Evolutionary conservation across 371 early-diverging fungal genomes (phyloP).

Genomic region (Mortierella sp.): DNA sequence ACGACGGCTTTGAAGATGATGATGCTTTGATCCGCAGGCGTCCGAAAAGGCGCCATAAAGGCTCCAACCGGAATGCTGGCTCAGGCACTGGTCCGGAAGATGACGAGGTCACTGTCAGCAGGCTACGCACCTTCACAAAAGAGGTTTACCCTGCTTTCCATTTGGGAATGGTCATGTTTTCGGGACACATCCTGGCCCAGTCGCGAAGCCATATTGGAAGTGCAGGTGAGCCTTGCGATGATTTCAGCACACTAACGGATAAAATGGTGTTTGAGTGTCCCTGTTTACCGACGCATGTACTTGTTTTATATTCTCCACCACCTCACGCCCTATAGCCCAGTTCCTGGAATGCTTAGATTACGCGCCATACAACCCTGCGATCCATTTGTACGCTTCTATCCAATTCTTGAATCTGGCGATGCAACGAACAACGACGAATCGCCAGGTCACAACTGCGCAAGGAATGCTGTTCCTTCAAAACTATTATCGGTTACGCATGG

Average conservation of each 20-base stretch:
- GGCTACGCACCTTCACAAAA: constrained; percentile 17
- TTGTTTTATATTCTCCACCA: too few relatives aligned
- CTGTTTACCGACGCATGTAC: too few relatives aligned
- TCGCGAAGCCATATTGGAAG: constrained; percentile 67
- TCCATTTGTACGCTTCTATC: constrained; percentile 70
- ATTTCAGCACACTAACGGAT: too few relatives aligned
- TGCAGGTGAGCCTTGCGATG: constrained; percentile 65
- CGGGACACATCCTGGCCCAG: constrained; percentile 70
- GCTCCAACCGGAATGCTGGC: not conserved
- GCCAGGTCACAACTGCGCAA: constrained; percentile 63
- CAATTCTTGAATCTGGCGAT: constrained; percentile 72
- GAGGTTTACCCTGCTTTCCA: constrained; percentile 20
- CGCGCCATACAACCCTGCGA: constrained; percentile 71
- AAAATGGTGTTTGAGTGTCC: too few relatives aligned
- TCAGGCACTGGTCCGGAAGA: not conserved
- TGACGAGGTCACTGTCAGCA: not conserved
- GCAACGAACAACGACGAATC: constrained; percentile 74
- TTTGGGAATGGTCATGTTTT: constrained; percentile 59
- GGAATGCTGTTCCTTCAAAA: constrained; percentile 77
- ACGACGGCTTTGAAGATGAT: constrained; percentile 4
- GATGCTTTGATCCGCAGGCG: not conserved
- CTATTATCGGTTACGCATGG: constrained; percentile 66
- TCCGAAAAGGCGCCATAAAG: not conserved
- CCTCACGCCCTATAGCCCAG: constrained; percentile 56
- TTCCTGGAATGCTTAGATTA: constrained; percentile 69